Evolutionary conservation across 192 early-diverging fungal genomes (phyloP).

Genomic region (Martensiomyces pterosporus): DNA sequence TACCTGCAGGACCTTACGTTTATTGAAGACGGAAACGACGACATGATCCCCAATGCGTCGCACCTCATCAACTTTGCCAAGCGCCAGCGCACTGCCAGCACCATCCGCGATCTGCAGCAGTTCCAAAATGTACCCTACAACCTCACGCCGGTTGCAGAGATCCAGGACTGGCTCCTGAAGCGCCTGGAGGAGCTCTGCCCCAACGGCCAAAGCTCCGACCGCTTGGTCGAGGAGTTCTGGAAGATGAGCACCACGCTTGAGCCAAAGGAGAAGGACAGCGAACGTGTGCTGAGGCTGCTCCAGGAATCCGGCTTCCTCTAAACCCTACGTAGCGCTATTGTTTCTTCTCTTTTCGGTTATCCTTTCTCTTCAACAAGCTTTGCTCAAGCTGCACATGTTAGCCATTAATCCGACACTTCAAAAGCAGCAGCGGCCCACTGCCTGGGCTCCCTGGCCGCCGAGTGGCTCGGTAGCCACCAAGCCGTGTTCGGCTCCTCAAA

Average conservation of each 20-base stretch:
- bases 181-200: conserved; percentile 66
- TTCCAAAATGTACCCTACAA: conserved; percentile 81
- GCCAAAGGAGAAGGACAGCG: conserved; percentile 81
- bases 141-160: conserved; percentile 71
- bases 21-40: conserved; percentile 83
- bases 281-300: conserved; percentile 71
- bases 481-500: too few species aligned
- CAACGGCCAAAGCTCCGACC: conserved; percentile 53
- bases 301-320: conserved; percentile 78
- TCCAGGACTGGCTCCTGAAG: conserved; percentile 72
- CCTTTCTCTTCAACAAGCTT: not conserved
- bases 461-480: too few species aligned
- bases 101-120: conserved; percentile 84
- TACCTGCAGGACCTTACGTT: conserved; percentile 88
- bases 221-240: conserved; percentile 66
- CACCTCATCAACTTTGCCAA: conserved; percentile 89
- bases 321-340: not conserved
- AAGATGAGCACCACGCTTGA: conserved; percentile 74
- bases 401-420: too few species aligned
- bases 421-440: too few species aligned
- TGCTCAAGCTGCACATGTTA: too few species aligned
- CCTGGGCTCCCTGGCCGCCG: too few species aligned
- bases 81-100: conserved; percentile 78
- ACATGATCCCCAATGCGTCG: conserved; percentile 58
- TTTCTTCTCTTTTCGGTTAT: conserved; percentile 3